Base-by-base conservation (phyloP, 2,329 filamentous ascomycete species). In the Aciculosporium take region DNA sequence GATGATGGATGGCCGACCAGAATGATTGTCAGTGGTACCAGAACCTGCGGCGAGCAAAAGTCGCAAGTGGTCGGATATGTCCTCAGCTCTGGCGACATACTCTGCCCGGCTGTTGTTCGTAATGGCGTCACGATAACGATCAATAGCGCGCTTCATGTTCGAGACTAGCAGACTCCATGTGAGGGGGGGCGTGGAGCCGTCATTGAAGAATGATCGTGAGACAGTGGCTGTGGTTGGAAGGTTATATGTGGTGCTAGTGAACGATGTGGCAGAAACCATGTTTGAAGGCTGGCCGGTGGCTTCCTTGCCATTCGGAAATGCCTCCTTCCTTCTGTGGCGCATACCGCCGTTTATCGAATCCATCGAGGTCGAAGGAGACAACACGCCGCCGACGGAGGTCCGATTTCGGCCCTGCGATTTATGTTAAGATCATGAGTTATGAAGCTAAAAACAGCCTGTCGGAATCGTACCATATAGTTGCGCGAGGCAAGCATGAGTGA, bases 1-100 rank as follows among this genome's bases (percentile, higher is more conserved):
- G 45, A 98, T 98, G 54, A 98, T 95, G n/a, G 91, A 96, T 4
- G 91, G 91, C 51, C 96, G 94, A 32, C 91, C 91, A 17, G 91
- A 96, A 59, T 98, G 91, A 56, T 98, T 98, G 62, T 98, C 91
- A 0, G 91, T 98, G 2, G 91, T 98, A 42, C 89, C 87, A 27
- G 91, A 98, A 7, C 88, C 91, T 42, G 91, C 91, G 24, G 88
- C 88, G n/a, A 98, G 76, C 7, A 98, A 74, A 49, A 96, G 71
- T 42, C 91, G 83, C 43, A 98, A 69, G 58, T 98, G 89, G 58
- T 98, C 91, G 5, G 91, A 96, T 40, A 98, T 95, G 56, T 98
- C 89, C 62, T 98, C 91, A n/a, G 91, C 91, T 47, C 84, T 76
- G 44, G 82, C 81, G 21, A 96, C 91, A 59, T 94, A 96, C 56